A percentile compares a stretch with the other conserved stretches of the same genome.
Conservation (phyloP, 768 basidiomycete genomes). For the Nevesoporus exiguus region DNA sequence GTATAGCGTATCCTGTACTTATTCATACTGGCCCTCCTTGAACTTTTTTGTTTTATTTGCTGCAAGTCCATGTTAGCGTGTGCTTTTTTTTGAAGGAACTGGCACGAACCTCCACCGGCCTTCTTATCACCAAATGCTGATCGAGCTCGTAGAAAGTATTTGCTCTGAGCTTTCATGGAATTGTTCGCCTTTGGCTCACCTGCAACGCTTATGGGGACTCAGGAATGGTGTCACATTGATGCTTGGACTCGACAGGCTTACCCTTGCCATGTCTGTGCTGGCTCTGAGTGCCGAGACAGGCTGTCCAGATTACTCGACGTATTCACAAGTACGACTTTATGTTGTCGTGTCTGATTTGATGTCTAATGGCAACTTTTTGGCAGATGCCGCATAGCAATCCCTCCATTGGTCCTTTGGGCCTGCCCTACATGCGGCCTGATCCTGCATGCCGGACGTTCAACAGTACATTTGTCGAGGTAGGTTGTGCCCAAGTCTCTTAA, state of each 20-base stretch:
- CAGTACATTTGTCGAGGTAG: slow-evolving; percentile 70
- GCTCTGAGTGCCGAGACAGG: slow-evolving; percentile 25
- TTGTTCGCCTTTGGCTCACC: slow-evolving; percentile 1
- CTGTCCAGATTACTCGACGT: slow-evolving; percentile 63
- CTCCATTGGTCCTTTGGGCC: slow-evolving; percentile 55
- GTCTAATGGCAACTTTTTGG: neutral
- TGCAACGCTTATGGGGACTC: slow-evolving; percentile 9
- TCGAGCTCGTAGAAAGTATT: slow-evolving; percentile 7
- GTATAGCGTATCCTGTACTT: no score
- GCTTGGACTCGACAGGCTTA: slow-evolving; percentile 25
- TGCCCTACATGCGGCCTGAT: slow-evolving; percentile 73
- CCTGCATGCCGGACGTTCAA: slow-evolving; percentile 73
- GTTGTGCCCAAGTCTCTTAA: neutral
- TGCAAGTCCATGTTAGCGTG: no score
- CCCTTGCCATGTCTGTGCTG: slow-evolving; percentile 21
- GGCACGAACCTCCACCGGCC: neutral
- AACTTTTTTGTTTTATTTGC: no score
- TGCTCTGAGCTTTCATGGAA: slow-evolving; percentile 1
- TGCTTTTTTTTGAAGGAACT: neutral
- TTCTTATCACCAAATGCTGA: slow-evolving; percentile 4
- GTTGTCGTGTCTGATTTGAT: neutral
- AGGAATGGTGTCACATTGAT: slow-evolving; percentile 3
- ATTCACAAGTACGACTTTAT: slow-evolving; percentile 44
- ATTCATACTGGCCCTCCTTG: slow-evolving; percentile 1
- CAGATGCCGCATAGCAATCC: slow-evolving; percentile 58